Percentiles rank a stretch among this genome's conserved stretches.
Conservation (phyloP, 2,329 filamentous ascomycete genomes). For the Fusarium scirpi region DNA sequence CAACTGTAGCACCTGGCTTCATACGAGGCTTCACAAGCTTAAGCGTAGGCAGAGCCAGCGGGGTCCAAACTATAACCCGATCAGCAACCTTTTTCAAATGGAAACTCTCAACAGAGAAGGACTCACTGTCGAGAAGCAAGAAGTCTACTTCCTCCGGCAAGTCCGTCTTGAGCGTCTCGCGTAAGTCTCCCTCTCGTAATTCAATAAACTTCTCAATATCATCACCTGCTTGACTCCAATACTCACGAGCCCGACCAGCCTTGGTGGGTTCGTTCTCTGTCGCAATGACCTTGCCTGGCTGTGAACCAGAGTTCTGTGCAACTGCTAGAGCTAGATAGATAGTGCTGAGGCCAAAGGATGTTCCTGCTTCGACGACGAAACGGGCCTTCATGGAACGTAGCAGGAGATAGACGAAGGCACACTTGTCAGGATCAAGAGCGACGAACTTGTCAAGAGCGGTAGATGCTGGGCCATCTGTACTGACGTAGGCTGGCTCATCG, state of each 20-base stretch:
- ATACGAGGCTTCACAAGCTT: conserved; percentile 60
- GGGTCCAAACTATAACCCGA: conserved; percentile 63
- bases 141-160: conserved; percentile 65
- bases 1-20: conserved; percentile 60
- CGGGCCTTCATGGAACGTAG: conserved; percentile 60
- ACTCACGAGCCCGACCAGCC: conserved; percentile 60
- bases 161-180: conserved; percentile 62
- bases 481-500: conserved; percentile 48
- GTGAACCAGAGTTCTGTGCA: conserved; percentile 56
- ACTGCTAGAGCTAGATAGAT: conserved; percentile 72
- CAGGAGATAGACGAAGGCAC: conserved; percentile 67
- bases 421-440: conserved; percentile 70
- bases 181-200: conserved; percentile 67
- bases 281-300: conserved; percentile 61
- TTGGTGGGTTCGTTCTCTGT: conserved; percentile 71
- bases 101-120: background rate
- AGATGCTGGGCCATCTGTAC: conserved; percentile 38
- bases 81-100: background rate
- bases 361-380: conserved; percentile 70
- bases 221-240: conserved; percentile 66
- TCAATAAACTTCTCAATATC: conserved; percentile 65
- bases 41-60: conserved; percentile 65
- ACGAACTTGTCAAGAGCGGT: conserved; percentile 65
- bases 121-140: conserved; percentile 71
- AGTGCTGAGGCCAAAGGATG: conserved; percentile 71